These are phyloP conservation scores for Hortiboletus flavorubellus DNA, from an alignment of 768 basidiomycete species.

Conservation along the genomic window DNA sequence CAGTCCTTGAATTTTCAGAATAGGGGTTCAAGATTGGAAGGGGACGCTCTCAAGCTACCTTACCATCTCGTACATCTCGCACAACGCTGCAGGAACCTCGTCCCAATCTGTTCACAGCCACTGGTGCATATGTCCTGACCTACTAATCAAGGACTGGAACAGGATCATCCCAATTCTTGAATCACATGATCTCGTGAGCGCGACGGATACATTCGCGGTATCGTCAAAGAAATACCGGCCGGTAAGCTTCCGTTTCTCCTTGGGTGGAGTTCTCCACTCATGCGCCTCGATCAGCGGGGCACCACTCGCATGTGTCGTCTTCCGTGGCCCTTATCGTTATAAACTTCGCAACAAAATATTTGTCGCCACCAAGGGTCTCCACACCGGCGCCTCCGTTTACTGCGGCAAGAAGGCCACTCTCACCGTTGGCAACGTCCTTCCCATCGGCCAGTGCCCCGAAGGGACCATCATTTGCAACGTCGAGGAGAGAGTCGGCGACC, in stretches of 20 bases:
- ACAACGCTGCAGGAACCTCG: too few relatives aligned
- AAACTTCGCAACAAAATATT: conserved; percentile 98
- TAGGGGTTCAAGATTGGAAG: too few relatives aligned
- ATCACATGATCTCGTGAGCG: too few relatives aligned
- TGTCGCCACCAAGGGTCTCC: conserved; percentile 96
- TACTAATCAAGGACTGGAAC: too few relatives aligned
- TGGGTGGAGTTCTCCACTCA: background rate
- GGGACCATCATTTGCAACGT: conserved; percentile 99
- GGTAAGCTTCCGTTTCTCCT: conserved; percentile 50
- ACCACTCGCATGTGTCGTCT: conserved; percentile 96
- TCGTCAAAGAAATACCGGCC: conserved; percentile 26
- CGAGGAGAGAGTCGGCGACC: conserved; percentile 97
- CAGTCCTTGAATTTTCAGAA: too few relatives aligned
- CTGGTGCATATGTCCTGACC: too few relatives aligned
- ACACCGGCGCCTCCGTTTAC: conserved; percentile 99
- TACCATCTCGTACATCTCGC: too few relatives aligned
- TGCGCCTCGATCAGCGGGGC: conserved; percentile 65
- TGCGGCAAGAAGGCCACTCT: conserved; percentile 97
- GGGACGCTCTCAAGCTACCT: too few relatives aligned
- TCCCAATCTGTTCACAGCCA: too few relatives aligned
- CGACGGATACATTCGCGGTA: too few relatives aligned
- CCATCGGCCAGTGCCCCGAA: conserved; percentile 91
- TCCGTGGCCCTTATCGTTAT: conserved; percentile 99
- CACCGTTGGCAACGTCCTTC: conserved; percentile 95
- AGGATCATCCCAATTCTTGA: too few relatives aligned